Conservation (phyloP, 169 alveolate genomes). For the Cryptosporidium sp. region DNA sequence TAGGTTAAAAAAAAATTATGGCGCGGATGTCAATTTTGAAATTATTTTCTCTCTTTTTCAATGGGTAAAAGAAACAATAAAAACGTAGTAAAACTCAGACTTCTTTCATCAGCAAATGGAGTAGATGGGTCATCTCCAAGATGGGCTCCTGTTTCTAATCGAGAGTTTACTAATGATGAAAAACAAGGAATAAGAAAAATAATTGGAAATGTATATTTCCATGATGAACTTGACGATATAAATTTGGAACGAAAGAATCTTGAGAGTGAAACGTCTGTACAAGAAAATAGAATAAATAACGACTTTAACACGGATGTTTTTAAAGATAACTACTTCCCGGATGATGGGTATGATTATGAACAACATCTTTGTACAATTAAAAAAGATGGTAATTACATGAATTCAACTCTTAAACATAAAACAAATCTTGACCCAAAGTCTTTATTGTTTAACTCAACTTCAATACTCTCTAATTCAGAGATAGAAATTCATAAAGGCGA, state of each 20-base stretch:
- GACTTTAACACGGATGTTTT: background rate
- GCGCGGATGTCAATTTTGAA: conserved; percentile 38
- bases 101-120: background rate
- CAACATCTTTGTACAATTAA: conserved; percentile 40
- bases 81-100: conserved; percentile 18
- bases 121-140: background rate
- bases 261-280: background rate
- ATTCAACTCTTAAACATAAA: background rate
- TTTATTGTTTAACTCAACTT: conserved; percentile 1
- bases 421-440: background rate
- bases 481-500: background rate
- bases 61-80: conserved; percentile 47
- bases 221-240: conserved; percentile 21
- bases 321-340: conserved; percentile 53
- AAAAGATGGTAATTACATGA: background rate
- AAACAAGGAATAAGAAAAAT: conserved; percentile 15
- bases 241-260: background rate
- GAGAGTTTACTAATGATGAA: conserved; percentile 44
- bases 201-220: conserved; percentile 44
- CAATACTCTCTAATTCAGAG: background rate
- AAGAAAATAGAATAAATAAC: background rate
- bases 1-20: background rate
- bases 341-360: conserved; percentile 74
- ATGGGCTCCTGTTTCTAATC: conserved; percentile 37
- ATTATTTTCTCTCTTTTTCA: conserved; percentile 1